phyloP scores from a whole-genome alignment of 306 rosid genomes.

The Sicyos edulis region DNA sequence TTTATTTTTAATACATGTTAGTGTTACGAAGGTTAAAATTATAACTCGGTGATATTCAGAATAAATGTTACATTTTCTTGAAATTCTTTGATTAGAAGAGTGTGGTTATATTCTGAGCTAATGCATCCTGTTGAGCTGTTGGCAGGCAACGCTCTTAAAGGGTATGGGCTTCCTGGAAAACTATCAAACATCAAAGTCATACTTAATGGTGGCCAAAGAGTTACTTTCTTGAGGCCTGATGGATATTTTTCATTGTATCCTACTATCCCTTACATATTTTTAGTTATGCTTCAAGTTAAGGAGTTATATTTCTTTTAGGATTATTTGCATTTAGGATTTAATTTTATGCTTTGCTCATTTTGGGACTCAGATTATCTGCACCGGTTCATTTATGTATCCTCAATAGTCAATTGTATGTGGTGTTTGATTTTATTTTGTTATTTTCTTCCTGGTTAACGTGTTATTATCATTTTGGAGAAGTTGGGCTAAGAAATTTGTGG shows the following conservation, averaged over 20 bases:
- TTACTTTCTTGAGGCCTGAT: constrained; percentile 83
- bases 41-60: not conserved
- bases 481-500: not conserved
- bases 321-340: not conserved
- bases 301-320: not conserved
- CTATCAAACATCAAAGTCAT: constrained; percentile 75
- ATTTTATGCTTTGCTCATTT: not conserved
- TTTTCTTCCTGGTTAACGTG: not conserved
- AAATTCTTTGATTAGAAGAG: not conserved
- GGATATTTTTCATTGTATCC: constrained; percentile 99
- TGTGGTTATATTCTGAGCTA: not conserved
- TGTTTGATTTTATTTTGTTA: not conserved
- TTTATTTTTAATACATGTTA: not conserved
- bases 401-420: constrained; percentile 4
- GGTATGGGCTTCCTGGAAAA: constrained; percentile 59
- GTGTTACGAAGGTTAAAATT: not conserved
- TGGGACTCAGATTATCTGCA: not conserved
- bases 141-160: constrained; percentile 59
- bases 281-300: not conserved
- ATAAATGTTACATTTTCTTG: not conserved
- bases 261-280: constrained; percentile 18
- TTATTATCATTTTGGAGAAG: not conserved
- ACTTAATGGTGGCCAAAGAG: constrained; percentile 89
- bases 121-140: not conserved
- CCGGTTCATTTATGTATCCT: not conserved